Evolutionary conservation across 495 filamentous ascomycete species (phyloP), one percentile per base, ranked within the genome.

Genomic region (Xylaria flabelliformis): DNA sequence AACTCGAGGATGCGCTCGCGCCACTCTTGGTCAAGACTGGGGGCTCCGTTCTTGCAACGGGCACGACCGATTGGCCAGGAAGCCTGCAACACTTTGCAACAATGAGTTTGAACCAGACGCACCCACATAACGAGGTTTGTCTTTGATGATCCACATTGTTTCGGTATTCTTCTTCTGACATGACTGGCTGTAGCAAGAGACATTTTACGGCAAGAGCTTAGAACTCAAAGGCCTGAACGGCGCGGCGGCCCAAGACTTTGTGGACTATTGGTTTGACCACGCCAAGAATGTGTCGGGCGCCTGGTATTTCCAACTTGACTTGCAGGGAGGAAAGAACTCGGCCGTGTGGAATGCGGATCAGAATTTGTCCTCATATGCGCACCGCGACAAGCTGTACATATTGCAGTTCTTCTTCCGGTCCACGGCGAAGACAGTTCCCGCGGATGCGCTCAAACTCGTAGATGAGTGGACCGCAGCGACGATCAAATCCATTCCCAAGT

Each of bases 301-400:
- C 61, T 85, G 83, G 83, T 85, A 79, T 66, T 78, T 84, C 77
- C 83, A 84, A 63, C 74, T 84, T 51, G 83, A 84, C 70, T 26
- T 84, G 55, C 83, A 83, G 69, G 83, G 83, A 66, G 83, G 83
- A 62, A 74, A 79, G 69, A 83, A 82, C 66, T 83, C 82, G 42
- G 82, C 79, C 61, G 79, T 84, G 36, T 82, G 82, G 66, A 79
- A 77, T 55, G 71, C 77, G 15, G 64, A 79, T 7, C 59, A 66
- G 34, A 61, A 78, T 32, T 65, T 77, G 34, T 75, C 80, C 9
- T 80, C 82, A 7, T 84, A 82, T 61, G 74, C 81, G 41, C 82
- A 82, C 58, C 81, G 83, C 12, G 80, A 85, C 72, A 82, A 80
- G 74, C 75, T 84, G 46, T 83, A 81, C 56, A 79, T 85, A 6